phyloP scores from a whole-genome alignment of 345 rosid genomes.

The Acer negundo region DNA sequence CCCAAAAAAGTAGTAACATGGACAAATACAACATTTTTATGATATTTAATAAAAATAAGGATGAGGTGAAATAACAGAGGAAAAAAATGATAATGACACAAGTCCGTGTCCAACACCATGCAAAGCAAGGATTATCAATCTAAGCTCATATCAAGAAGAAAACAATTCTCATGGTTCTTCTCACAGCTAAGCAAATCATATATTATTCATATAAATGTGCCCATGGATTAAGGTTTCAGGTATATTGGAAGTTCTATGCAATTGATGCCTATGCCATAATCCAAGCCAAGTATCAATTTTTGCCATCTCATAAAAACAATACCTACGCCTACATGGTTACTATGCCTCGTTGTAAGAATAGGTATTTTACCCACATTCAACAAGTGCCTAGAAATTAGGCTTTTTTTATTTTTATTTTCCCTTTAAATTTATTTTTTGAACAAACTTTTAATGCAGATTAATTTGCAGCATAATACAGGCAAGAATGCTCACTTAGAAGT shows the following conservation, averaged over 20 bases:
- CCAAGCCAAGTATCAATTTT: neutral
- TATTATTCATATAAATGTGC: neutral
- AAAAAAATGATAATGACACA: neutral
- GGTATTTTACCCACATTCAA: neutral
- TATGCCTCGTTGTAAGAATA: neutral
- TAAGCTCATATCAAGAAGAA: conserved; percentile 22
- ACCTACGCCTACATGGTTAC: neutral
- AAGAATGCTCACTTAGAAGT: too few relatives aligned
- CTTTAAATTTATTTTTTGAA: too few relatives aligned
- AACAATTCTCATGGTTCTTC: conserved; percentile 33
- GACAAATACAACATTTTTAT: conserved; percentile 31
- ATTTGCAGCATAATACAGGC: too few relatives aligned
- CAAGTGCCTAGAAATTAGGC: too few relatives aligned
- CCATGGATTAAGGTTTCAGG: neutral
- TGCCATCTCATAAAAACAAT: neutral
- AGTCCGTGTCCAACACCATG: conserved; percentile 34
- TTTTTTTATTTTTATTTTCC: too few relatives aligned
- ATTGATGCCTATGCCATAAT: neutral
- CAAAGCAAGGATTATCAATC: neutral
- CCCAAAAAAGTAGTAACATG: conserved; percentile 47
- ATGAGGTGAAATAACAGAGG: neutral
- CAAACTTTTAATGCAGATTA: too few relatives aligned
- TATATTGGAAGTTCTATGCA: neutral
- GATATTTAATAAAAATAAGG: neutral
- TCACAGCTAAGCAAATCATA: neutral